Conservation (phyloP, 139 green algal genomes). For the Chlorella ohadii region DNA sequence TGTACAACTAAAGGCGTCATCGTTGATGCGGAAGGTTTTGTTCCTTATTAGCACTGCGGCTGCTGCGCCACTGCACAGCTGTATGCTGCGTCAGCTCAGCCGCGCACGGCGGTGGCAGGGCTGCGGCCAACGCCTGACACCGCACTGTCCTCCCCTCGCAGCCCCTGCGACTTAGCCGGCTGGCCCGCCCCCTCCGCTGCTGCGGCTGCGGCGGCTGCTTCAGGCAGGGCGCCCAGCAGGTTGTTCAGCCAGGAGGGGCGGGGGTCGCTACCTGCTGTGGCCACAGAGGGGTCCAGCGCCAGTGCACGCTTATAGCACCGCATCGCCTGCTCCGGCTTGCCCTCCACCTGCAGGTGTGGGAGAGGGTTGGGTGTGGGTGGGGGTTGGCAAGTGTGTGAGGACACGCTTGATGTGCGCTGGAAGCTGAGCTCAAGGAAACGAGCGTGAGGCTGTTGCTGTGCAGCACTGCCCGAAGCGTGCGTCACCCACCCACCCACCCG, state of each 20-base stretch:
- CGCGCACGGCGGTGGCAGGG: too few species aligned
- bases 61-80: too few species aligned
- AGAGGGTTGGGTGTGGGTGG: too few species aligned
- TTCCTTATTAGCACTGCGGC: too few species aligned
- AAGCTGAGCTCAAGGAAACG: too few species aligned
- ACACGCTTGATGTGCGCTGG: background rate
- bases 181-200: background rate
- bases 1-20: too few species aligned
- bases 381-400: background rate
- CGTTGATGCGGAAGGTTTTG: too few species aligned
- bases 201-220: background rate
- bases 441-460: too few species aligned
- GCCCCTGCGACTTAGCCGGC: background rate
- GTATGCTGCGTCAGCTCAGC: too few species aligned
- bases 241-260: conserved; percentile 12
- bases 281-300: conserved; percentile 70
- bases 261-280: conserved; percentile 44
- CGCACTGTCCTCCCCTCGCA: background rate
- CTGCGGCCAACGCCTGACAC: too few species aligned
- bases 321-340: conserved; percentile 54
- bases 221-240: background rate
- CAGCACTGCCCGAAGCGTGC: too few species aligned
- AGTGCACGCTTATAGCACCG: conserved; percentile 78
- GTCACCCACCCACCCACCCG: too few species aligned
- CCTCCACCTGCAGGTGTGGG: conserved; percentile 50